Evolutionary conservation across 768 basidiomycete species (phyloP).

Genomic region (Mrakia frigida): DNA sequence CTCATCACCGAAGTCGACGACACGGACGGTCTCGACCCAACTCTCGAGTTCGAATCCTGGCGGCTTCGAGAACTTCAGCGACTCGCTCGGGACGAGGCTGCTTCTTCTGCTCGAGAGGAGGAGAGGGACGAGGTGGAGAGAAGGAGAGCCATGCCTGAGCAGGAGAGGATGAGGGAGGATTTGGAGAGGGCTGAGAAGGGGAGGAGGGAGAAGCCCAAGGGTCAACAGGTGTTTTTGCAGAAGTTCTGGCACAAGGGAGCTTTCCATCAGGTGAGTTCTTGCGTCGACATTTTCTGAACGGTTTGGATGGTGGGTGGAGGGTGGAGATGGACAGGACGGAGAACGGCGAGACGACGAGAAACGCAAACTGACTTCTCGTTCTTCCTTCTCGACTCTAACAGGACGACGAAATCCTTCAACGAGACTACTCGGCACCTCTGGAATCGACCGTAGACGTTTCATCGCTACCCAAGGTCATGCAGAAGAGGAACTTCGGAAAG

Average conservation of each 20-base stretch:
- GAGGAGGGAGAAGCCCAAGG: conserved; percentile 59
- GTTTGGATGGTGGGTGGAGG: neutral
- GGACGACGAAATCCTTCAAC: conserved; percentile 81
- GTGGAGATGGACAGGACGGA: neutral
- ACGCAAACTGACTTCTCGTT: neutral
- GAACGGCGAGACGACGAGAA: neutral
- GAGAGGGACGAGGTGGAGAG: conserved; percentile 89
- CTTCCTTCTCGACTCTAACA: conserved; percentile 38
- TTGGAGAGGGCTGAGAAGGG: conserved; percentile 59
- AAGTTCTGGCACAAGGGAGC: conserved; percentile 99
- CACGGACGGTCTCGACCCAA: conserved; percentile 84
- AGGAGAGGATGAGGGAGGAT: conserved; percentile 86
- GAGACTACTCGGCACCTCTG: conserved; percentile 84
- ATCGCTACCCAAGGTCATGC: conserved; percentile 89
- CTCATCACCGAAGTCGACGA: conserved; percentile 85
- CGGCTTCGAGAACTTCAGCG: conserved; percentile 85
- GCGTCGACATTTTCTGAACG: too few species aligned
- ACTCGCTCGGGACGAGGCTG: conserved; percentile 91
- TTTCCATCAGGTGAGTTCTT: conserved; percentile 80
- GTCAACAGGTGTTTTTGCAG: conserved; percentile 72
- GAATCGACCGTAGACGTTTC: conserved; percentile 83
- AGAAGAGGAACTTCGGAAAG: conserved; percentile 76
- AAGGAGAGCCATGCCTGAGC: conserved; percentile 85
- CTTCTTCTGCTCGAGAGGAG: conserved; percentile 67
- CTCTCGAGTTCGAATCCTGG: conserved; percentile 92